Conservation (phyloP, 2,329 filamentous ascomycete species). For the Neophaeococcomyces mojaviensis region DNA sequence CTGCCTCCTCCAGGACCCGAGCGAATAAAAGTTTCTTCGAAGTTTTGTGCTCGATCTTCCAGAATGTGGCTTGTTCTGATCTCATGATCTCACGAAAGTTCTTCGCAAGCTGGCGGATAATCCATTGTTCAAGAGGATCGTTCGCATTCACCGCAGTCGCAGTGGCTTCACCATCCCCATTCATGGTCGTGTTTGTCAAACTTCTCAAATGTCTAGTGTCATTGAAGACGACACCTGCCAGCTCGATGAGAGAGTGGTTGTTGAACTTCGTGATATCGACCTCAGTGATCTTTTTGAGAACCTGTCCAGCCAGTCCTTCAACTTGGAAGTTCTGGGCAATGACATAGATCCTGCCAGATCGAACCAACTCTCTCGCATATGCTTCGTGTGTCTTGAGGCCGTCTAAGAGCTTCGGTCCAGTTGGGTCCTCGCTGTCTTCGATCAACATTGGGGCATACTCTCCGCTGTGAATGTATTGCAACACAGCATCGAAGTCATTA, state of each 20-base stretch:
- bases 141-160: background rate
- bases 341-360: constrained; percentile 12
- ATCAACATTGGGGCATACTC: constrained; percentile 17
- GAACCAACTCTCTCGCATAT: constrained; percentile 12
- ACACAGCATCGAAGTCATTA: constrained; percentile 15
- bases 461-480: constrained; percentile 12
- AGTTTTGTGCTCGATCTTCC: constrained; percentile 1
- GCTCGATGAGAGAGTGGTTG: constrained; percentile 1
- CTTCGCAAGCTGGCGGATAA: constrained; percentile 4
- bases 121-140: constrained; percentile 7
- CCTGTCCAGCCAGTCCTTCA: constrained; percentile 9
- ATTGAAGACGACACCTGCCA: constrained; percentile 3
- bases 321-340: constrained; percentile 15
- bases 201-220: too few species aligned
- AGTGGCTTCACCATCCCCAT: too few species aligned
- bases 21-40: constrained; percentile 5
- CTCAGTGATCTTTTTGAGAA: constrained; percentile 15
- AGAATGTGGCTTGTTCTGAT: background rate
- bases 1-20: constrained; percentile 3
- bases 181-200: too few species aligned
- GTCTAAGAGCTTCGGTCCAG: constrained; percentile 12
- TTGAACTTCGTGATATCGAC: background rate
- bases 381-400: constrained; percentile 5
- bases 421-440: constrained; percentile 1
- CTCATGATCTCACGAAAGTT: constrained; percentile 7